Percentiles rank a stretch among this genome's conserved stretches.
Evolutionary conservation across 2,329 filamentous ascomycete species (phyloP).

Genomic region (Ophidiomyces ophidiicola): DNA sequence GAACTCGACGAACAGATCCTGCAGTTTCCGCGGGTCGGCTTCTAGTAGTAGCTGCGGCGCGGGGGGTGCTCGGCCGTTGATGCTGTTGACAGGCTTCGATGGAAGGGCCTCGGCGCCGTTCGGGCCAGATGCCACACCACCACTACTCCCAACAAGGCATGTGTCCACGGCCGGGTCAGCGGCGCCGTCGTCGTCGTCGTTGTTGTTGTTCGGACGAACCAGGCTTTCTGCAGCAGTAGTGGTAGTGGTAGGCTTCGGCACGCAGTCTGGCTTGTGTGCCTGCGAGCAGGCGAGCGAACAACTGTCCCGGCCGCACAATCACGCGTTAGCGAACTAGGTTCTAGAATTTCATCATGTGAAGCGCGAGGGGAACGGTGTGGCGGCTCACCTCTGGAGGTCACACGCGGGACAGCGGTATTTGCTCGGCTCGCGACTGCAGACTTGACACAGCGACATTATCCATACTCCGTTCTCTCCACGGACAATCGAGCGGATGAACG

Average conservation of each 20-base stretch:
- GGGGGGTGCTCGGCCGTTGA: constrained; percentile 12
- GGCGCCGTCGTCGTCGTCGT: too few species aligned
- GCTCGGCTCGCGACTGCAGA: constrained; percentile 20
- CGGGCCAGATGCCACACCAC: too few species aligned
- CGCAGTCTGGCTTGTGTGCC: constrained; percentile 34
- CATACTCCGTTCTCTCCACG: too few species aligned
- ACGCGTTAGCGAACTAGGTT: too few species aligned
- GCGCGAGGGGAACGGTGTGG: constrained; percentile 4
- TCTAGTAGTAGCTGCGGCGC: too few species aligned
- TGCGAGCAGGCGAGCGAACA: constrained; percentile 38
- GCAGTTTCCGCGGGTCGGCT: constrained; percentile 27
- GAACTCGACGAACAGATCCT: constrained; percentile 27
- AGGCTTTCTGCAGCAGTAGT: neutral
- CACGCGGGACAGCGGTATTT: constrained; percentile 26
- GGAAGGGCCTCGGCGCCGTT: neutral
- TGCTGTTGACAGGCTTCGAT: neutral
- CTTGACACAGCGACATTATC: constrained; percentile 18
- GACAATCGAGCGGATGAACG: too few species aligned
- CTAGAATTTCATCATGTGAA: too few species aligned
- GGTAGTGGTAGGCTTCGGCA: constrained; percentile 18
- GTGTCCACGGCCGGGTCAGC: too few species aligned
- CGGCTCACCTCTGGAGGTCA: constrained; percentile 19
- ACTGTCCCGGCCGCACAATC: too few species aligned
- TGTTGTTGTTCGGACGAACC: neutral
- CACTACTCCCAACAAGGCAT: too few species aligned